phyloP scores from a whole-genome alignment of 2,329 filamentous ascomycete species.

The Hymenoscyphus fructigenus region DNA sequence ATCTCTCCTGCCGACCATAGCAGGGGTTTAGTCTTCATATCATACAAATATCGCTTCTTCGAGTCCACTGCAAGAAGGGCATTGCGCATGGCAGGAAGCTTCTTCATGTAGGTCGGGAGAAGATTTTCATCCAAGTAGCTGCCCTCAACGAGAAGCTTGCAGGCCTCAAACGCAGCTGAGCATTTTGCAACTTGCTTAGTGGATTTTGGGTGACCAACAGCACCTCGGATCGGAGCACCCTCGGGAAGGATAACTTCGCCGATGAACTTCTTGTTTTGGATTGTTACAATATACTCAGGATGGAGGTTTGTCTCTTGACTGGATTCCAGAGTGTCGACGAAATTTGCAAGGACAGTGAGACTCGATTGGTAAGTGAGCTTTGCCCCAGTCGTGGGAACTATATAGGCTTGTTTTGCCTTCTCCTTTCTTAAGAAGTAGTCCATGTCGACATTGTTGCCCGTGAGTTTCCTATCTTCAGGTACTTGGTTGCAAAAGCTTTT shows the following conservation, averaged over 20 bases:
- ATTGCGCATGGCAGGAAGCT: constrained; percentile 80
- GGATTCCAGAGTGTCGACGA: constrained; percentile 66
- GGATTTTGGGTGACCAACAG: constrained; percentile 59
- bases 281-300: constrained; percentile 62
- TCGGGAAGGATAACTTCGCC: constrained; percentile 80
- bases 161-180: constrained; percentile 84
- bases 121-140: constrained; percentile 72
- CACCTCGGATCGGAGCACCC: constrained; percentile 66
- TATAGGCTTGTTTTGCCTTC: constrained; percentile 44
- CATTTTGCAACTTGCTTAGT: constrained; percentile 81
- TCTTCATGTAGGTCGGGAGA: constrained; percentile 69
- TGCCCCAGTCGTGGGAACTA: constrained; percentile 67
- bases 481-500: constrained; percentile 73
- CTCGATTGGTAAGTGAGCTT: constrained; percentile 77
- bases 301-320: constrained; percentile 38
- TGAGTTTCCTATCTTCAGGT: constrained; percentile 70
- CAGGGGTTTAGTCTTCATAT: constrained; percentile 75
- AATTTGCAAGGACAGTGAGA: constrained; percentile 69
- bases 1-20: constrained; percentile 60
- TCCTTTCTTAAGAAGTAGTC: constrained; percentile 55
- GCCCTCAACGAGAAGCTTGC: constrained; percentile 64
- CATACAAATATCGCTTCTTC: constrained; percentile 72
- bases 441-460: constrained; percentile 56
- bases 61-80: constrained; percentile 78
- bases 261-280: constrained; percentile 58